Conservation (phyloP, 257 asterid genomes). For the Solanum sitiens region DNA sequence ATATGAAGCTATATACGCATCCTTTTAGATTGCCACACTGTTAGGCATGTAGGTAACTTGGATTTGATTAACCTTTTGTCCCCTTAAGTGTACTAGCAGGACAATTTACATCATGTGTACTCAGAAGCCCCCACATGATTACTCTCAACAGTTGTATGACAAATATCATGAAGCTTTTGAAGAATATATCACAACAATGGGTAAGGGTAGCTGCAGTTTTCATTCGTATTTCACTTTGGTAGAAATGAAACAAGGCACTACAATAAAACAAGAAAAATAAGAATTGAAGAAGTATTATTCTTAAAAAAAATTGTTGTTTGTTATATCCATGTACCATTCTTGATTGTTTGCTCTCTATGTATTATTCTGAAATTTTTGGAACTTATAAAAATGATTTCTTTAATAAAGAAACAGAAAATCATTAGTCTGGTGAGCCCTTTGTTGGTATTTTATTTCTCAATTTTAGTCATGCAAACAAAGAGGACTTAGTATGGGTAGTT, state of each 20-base stretch:
- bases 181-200: conserved; percentile 57
- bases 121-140: conserved; percentile 93
- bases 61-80: conserved; percentile 4
- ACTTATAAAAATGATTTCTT: background rate
- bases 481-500: background rate
- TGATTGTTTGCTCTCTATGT: background rate
- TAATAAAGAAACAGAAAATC: background rate
- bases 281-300: background rate
- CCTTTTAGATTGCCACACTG: background rate
- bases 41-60: background rate
- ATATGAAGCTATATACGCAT: conserved; percentile 90
- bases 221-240: background rate
- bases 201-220: conserved; percentile 32
- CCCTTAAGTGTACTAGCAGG: conserved; percentile 31
- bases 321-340: background rate
- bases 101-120: conserved; percentile 97
- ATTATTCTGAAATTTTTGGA: background rate
- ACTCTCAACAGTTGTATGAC: conserved; percentile 88
- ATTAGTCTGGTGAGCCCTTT: background rate
- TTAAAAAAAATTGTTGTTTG: background rate
- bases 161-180: conserved; percentile 76
- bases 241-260: background rate
- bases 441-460: background rate
- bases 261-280: background rate
- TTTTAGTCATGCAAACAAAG: background rate